Conservation (phyloP, 2,329 filamentous ascomycete genomes). For the Alternaria sp. region DNA sequence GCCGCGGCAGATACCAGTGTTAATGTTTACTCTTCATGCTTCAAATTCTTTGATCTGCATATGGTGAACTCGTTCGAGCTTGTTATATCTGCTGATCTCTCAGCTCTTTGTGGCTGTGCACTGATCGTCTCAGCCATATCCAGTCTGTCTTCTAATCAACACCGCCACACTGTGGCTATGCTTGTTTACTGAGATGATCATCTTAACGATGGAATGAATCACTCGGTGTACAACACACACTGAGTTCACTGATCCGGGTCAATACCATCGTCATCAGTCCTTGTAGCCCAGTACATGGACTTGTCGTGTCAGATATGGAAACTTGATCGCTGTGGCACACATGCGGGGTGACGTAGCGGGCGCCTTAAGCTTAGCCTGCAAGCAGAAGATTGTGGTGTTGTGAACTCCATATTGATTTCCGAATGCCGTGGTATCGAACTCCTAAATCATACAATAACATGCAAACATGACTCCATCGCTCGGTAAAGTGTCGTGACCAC, state of each 20-base stretch:
- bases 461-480: neutral
- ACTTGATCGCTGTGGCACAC: neutral
- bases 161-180: slow-evolving; percentile 1
- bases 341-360: neutral
- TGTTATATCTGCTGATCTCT: neutral
- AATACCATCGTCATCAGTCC: neutral
- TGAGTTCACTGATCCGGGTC: neutral
- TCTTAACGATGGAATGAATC: too few species aligned
- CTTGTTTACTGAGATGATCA: too few species aligned
- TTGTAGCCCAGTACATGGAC: neutral
- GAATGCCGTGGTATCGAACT: neutral
- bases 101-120: neutral
- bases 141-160: neutral
- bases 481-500: neutral
- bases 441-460: neutral
- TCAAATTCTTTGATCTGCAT: neutral
- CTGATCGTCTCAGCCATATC: neutral
- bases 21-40: slow-evolving; percentile 16
- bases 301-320: neutral
- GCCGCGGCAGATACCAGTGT: slow-evolving; percentile 19
- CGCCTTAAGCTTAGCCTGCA: neutral
- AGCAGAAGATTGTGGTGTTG: neutral
- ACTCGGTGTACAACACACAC: neutral
- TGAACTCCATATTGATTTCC: neutral
- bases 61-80: neutral